phyloP scores from a whole-genome alignment of 768 basidiomycete species.

The Psilocybe cyanescens region DNA sequence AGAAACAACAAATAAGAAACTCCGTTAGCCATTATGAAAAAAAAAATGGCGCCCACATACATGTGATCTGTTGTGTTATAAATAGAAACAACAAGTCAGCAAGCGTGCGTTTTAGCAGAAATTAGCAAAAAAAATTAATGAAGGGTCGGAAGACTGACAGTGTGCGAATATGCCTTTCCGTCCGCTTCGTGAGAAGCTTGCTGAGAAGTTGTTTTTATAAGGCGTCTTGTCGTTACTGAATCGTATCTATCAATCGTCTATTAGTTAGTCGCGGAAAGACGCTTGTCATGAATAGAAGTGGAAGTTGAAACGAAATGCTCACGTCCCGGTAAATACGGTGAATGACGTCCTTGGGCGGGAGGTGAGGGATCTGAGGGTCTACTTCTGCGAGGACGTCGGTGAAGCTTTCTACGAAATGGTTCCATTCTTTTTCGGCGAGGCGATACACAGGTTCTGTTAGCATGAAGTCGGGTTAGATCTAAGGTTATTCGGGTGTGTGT shows the following conservation, averaged over 20 bases:
- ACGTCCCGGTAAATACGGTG: constrained; percentile 95
- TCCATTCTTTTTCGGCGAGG: constrained; percentile 88
- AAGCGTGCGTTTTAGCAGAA: background rate
- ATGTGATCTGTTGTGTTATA: constrained; percentile 1
- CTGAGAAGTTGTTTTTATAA: constrained; percentile 84
- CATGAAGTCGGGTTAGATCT: background rate
- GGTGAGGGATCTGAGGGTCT: constrained; percentile 82
- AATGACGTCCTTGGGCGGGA: constrained; percentile 91
- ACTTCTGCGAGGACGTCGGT: constrained; percentile 68
- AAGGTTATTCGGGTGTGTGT: background rate
- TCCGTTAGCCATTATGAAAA: background rate
- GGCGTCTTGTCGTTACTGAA: constrained; percentile 97
- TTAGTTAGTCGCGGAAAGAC: background rate
- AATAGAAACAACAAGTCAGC: background rate
- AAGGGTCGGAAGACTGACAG: constrained; percentile 56
- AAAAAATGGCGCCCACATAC: background rate
- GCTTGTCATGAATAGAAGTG: no score
- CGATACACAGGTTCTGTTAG: constrained; percentile 77
- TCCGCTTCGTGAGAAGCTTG: constrained; percentile 87
- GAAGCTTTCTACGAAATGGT: constrained; percentile 76
- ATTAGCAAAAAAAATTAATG: background rate
- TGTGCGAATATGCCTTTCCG: constrained; percentile 88
- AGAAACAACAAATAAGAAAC: background rate
- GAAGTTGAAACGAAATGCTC: constrained; percentile 18
- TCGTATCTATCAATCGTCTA: constrained; percentile 57